Percentiles rank a stretch among this genome's conserved stretches.
Conservation (phyloP, 306 rosid species). For the Pterocarpus macrocarpus region DNA sequence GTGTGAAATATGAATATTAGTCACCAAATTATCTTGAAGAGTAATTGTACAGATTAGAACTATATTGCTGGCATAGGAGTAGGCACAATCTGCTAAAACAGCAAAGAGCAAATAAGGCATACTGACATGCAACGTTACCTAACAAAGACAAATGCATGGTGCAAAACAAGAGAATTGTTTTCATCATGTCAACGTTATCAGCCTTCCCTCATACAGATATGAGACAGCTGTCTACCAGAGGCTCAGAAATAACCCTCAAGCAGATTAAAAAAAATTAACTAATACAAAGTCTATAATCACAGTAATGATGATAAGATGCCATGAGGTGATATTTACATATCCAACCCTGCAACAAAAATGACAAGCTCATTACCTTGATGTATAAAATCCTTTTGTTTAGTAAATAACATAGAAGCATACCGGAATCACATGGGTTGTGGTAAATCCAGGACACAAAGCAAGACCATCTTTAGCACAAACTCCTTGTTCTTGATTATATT, state of each 20-base stretch:
- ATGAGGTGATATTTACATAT: background rate
- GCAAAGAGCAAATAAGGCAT: slow-evolving; percentile 1
- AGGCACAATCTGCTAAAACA: background rate
- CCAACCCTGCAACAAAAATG: slow-evolving; percentile 27
- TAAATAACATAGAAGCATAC: slow-evolving; percentile 62
- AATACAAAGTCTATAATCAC: background rate
- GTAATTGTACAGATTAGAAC: slow-evolving; percentile 1
- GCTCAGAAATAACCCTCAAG: background rate
- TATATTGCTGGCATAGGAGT: slow-evolving; percentile 2
- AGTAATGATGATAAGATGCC: background rate
- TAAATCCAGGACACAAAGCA: slow-evolving; percentile 94
- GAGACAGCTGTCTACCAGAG: background rate
- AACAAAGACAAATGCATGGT: background rate
- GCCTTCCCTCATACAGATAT: background rate
- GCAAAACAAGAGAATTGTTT: slow-evolving; percentile 19
- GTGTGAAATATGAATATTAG: background rate
- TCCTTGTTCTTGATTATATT: slow-evolving; percentile 84
- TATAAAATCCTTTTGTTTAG: background rate
- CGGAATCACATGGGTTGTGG: slow-evolving; percentile 91
- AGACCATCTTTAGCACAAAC: slow-evolving; percentile 90
- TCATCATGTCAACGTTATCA: background rate
- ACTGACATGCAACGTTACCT: background rate
- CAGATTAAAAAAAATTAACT: too few species aligned
- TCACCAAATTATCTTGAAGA: slow-evolving; percentile 6
- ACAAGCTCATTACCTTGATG: background rate